These are phyloP conservation scores for Bullera alba DNA, from an alignment of 768 basidiomycete species.

Conservation along the genomic window DNA sequence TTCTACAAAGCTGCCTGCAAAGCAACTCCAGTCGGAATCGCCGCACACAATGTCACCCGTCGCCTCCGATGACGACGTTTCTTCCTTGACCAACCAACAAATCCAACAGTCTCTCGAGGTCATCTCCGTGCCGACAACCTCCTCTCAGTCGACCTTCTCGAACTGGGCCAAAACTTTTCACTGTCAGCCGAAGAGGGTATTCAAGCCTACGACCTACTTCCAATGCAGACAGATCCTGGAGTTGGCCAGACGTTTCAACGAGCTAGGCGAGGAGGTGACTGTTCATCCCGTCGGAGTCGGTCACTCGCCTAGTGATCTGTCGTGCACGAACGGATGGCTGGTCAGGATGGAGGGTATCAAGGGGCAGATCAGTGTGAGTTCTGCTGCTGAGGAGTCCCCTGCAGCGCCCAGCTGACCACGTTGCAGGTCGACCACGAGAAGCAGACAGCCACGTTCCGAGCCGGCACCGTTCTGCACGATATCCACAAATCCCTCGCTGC, in stretches of 20 bases:
- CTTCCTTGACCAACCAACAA: conserved; percentile 7
- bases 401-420: neutral
- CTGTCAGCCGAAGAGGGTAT: conserved; percentile 50
- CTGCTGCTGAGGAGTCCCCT: too few species aligned
- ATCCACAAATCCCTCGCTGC: conserved; percentile 63
- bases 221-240: conserved; percentile 72
- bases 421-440: conserved; percentile 30
- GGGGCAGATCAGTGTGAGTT: conserved; percentile 66
- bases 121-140: conserved; percentile 26
- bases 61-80: too few species aligned
- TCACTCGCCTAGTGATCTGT: conserved; percentile 87
- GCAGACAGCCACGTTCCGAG: conserved; percentile 26
- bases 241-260: conserved; percentile 66
- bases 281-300: conserved; percentile 82
- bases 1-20: too few species aligned
- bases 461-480: conserved; percentile 56
- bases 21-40: too few species aligned
- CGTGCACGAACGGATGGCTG: conserved; percentile 82
- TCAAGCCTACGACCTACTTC: conserved; percentile 63
- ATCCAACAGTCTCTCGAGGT: conserved; percentile 17
- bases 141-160: conserved; percentile 50
- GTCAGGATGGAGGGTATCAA: conserved; percentile 68
- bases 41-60: too few species aligned
- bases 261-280: conserved; percentile 60
- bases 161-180: conserved; percentile 83